These are phyloP conservation scores for Lentinula boryana DNA, from an alignment of 768 basidiomycete species.

Conservation along the genomic window DNA sequence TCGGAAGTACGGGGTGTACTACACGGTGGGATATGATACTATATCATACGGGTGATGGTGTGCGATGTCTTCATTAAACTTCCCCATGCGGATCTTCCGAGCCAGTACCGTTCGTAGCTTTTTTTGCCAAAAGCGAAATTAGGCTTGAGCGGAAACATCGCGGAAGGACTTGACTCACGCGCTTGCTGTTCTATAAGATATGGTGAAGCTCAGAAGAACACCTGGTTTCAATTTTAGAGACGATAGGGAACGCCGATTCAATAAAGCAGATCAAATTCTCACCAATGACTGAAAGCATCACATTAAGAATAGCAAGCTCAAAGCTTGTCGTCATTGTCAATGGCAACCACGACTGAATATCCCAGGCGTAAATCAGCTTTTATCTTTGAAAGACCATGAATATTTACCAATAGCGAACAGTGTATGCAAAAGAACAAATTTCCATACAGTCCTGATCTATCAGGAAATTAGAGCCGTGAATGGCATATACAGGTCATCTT, in stretches of 20 bases:
- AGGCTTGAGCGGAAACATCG: not conserved
- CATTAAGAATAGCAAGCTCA: constrained; percentile 41
- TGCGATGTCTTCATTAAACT: constrained; percentile 35
- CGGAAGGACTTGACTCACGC: constrained; percentile 31
- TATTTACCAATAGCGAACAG: constrained; percentile 42
- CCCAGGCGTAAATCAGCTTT: not conserved
- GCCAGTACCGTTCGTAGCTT: constrained; percentile 62
- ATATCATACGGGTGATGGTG: constrained; percentile 46
- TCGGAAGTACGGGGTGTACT: constrained; percentile 32
- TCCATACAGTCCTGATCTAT: constrained; percentile 61
- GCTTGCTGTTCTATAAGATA: constrained; percentile 57
- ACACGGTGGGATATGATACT: constrained; percentile 56
- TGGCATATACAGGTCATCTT: not conserved
- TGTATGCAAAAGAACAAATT: constrained; percentile 58
- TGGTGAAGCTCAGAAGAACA: constrained; percentile 45
- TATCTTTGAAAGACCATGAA: not conserved
- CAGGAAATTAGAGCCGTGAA: not conserved
- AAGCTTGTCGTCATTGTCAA: constrained; percentile 33
- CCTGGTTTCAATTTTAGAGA: constrained; percentile 18
- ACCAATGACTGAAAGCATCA: constrained; percentile 61
- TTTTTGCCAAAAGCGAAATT: not conserved
- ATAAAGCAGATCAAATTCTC: constrained; percentile 9
- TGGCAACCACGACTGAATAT: constrained; percentile 31
- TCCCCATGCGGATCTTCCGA: constrained; percentile 39
- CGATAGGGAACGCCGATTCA: not conserved